Conservation (phyloP, 2,329 filamentous ascomycete species). For the Aureobasidium uvarum region DNA sequence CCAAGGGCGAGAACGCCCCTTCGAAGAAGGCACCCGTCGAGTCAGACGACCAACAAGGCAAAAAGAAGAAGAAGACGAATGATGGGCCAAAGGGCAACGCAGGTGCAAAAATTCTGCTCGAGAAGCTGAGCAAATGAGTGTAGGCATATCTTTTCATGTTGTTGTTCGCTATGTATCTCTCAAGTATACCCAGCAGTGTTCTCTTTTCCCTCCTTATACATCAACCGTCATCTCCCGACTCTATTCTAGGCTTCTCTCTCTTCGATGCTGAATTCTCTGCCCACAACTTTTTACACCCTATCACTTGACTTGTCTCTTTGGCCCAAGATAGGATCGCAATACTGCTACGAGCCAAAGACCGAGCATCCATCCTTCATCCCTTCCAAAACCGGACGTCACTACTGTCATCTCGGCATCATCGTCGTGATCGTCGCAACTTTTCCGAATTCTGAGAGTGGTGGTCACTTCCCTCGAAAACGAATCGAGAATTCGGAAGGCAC, state of each 20-base stretch:
- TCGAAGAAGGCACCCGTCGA: slow-evolving; percentile 44
- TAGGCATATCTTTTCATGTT: slow-evolving; percentile 1
- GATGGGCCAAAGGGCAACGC: slow-evolving; percentile 43
- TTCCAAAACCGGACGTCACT: background rate
- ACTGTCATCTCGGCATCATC: background rate
- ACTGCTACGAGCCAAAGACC: background rate
- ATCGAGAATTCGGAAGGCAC: background rate
- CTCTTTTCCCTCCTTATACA: background rate
- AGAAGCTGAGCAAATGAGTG: slow-evolving; percentile 36
- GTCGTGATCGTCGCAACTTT: background rate
- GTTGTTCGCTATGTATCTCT: slow-evolving; percentile 11
- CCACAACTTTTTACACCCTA: background rate
- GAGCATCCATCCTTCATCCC: background rate
- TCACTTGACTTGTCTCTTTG: background rate
- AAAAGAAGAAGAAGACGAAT: slow-evolving; percentile 40
- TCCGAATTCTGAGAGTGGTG: background rate
- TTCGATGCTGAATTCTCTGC: background rate
- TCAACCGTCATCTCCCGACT: background rate
- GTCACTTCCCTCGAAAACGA: background rate
- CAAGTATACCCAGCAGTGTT: slow-evolving; percentile 23
- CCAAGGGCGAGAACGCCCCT: slow-evolving; percentile 46
- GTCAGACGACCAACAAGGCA: slow-evolving; percentile 31
- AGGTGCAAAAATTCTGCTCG: slow-evolving; percentile 49
- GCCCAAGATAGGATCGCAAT: background rate
- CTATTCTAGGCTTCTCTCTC: background rate